Evolutionary conservation across 2,329 filamentous ascomycete species (phyloP).

Genomic region (Colletotrichum scovillei): DNA sequence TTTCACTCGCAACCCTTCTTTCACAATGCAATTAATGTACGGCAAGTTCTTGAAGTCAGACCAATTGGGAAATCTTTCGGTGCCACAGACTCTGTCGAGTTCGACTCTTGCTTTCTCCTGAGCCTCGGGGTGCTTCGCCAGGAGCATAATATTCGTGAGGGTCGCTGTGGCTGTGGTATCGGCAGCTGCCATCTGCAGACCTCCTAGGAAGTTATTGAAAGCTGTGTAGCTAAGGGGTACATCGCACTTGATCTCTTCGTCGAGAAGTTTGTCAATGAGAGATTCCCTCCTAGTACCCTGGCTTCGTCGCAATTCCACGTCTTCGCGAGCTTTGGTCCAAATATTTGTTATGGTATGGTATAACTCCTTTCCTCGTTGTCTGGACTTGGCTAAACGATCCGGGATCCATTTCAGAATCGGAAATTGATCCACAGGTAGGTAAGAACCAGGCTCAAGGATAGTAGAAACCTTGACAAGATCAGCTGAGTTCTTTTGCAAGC

Average conservation of each 20-base stretch:
- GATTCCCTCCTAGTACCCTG: conserved; percentile 39
- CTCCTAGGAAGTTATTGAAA: conserved; percentile 50
- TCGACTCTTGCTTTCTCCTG: conserved; percentile 53
- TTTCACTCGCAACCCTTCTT: conserved; percentile 56
- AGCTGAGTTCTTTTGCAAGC: not conserved
- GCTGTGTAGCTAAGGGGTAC: conserved; percentile 40
- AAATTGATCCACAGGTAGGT: conserved; percentile 60
- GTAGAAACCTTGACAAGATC: conserved; percentile 38
- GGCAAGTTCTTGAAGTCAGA: conserved; percentile 51
- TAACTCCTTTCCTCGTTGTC: conserved; percentile 47
- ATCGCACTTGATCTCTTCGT: conserved; percentile 46
- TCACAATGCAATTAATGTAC: conserved; percentile 53
- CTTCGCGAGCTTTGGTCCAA: conserved; percentile 49
- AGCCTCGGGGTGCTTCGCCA: conserved; percentile 53
- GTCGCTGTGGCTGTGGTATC: conserved; percentile 50
- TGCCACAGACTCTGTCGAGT: conserved; percentile 51
- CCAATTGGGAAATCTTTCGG: conserved; percentile 49
- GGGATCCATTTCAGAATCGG: conserved; percentile 56
- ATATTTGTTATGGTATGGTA: conserved; percentile 53
- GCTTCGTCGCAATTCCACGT: conserved; percentile 47
- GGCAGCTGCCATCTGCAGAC: conserved; percentile 48
- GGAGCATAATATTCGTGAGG: conserved; percentile 51
- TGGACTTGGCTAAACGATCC: conserved; percentile 53
- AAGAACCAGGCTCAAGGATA: conserved; percentile 58
- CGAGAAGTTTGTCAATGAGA: conserved; percentile 54